Evolutionary conservation across 2,329 filamentous ascomycete species (phyloP).

Genomic region (Verticillium dahliae): DNA sequence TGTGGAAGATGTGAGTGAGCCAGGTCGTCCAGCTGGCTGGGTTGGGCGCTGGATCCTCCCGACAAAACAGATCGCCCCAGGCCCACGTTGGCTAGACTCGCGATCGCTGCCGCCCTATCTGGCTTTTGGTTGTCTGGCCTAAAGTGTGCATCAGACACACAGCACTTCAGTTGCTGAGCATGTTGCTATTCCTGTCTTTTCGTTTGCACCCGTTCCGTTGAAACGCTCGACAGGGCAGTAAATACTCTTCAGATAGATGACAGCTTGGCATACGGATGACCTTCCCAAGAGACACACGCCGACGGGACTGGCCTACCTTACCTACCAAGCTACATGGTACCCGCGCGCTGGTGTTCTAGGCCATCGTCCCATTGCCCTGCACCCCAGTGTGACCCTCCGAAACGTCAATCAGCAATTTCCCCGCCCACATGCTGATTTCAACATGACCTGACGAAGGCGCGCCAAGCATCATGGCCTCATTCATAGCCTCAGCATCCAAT

Average conservation of each 20-base stretch:
- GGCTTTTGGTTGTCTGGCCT: not conserved
- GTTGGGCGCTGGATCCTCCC: not conserved
- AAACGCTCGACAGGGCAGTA: not conserved
- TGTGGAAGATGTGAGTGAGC: no score
- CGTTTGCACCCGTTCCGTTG: not conserved
- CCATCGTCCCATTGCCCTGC: not conserved
- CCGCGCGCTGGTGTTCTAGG: not conserved
- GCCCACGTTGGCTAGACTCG: not conserved
- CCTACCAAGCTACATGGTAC: not conserved
- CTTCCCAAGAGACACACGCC: not conserved
- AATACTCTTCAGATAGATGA: not conserved
- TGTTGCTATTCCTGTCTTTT: not conserved
- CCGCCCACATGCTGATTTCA: not conserved
- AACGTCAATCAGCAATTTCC: not conserved
- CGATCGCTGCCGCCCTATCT: not conserved
- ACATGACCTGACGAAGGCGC: not conserved
- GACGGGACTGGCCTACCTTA: not conserved
- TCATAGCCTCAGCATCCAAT: not conserved
- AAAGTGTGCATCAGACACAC: not conserved
- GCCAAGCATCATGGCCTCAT: not conserved
- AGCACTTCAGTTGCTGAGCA: not conserved
- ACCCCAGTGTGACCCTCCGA: not conserved
- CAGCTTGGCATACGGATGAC: not conserved
- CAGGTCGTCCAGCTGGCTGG: not conserved
- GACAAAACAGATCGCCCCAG: not conserved